Evolutionary conservation across 495 filamentous ascomycete genomes (phyloP), one percentile per base, ranked within the genome.

Genomic region (Talaromyces adpressus): DNA sequence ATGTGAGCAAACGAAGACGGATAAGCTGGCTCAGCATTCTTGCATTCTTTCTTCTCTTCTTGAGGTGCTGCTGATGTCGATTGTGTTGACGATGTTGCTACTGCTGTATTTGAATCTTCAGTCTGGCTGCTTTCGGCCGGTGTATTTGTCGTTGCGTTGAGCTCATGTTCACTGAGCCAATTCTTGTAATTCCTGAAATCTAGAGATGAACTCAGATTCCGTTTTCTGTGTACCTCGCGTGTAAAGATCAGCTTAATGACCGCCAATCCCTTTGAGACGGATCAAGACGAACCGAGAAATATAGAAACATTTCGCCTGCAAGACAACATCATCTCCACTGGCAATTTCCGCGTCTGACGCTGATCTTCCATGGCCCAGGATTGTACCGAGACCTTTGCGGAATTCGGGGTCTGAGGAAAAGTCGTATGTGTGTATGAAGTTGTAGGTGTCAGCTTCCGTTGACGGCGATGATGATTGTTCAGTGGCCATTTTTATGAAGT

Each of bases 1-100:
- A 98, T 92, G 63, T 93, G 87, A 29, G 90, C 86, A 69, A 98
- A 98, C 2, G 88, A 89, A 25, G 86, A 87, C 4, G 94, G 94
- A 71, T 97, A 97, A 3, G 88, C 84, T 51, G 85, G 78, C 25
- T 82, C 77, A 14, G 70, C 69, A 32, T 32, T 14, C 8, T 62
- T 62, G 32, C 36, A 22, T 68, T 57, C 27, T 22, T 5, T 4
- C 14, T 60, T 45, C 6, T 58, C 53, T 11, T 23, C 16, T 39
- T 51, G 14, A n/a, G 22, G 39, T 23, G 62, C 30, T 45, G 57
- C 30, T 22, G 29, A 30, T 51, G 63, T 64, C 8, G 58, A 45
- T 63, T 25, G 16, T 61, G 29, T 39, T 32, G 64, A 23, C 23
- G 51, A 29, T 14, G 41, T 30, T 34, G 36, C 27, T 62, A 11